phyloP scores from a whole-genome alignment of 2,329 filamentous ascomycete species.

The Colletotrichum sp. region DNA sequence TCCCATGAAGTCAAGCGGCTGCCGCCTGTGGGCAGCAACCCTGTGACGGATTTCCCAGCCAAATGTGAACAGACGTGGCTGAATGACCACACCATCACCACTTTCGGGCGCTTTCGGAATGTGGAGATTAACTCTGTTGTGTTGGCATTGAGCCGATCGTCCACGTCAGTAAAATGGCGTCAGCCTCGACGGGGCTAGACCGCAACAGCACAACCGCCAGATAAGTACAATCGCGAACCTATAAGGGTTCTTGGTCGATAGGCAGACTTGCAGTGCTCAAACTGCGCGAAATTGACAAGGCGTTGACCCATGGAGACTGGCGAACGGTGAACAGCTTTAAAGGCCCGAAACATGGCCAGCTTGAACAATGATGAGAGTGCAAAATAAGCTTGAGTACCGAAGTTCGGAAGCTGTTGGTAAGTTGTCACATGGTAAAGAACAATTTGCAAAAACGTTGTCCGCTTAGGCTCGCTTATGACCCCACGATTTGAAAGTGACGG shows the following conservation, averaged over 20 bases:
- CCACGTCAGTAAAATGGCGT: background rate
- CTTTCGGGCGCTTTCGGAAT: too few relatives aligned
- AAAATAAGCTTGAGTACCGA: background rate
- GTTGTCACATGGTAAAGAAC: background rate
- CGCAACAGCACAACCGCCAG: background rate
- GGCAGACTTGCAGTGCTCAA: too few relatives aligned
- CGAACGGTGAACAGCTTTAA: background rate
- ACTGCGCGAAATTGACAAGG: background rate
- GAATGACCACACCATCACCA: background rate
- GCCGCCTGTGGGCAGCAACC: too few relatives aligned
- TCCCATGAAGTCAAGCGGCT: too few relatives aligned
- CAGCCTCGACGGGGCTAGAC: background rate
- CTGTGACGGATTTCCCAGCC: too few relatives aligned
- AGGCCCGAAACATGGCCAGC: background rate
- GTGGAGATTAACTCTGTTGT: too few relatives aligned
- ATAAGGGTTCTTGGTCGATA: too few relatives aligned
- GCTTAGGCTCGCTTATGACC: background rate
- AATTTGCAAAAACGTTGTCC: background rate
- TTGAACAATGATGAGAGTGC: background rate
- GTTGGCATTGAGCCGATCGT: too few relatives aligned
- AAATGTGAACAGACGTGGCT: background rate
- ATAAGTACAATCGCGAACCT: fast-evolving
- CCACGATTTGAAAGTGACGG: background rate
- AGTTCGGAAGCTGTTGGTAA: background rate
- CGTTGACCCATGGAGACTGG: background rate